These are phyloP conservation scores for Ulvella scutata DNA, from an alignment of 139 green algal genomes.

Conservation along the genomic window DNA sequence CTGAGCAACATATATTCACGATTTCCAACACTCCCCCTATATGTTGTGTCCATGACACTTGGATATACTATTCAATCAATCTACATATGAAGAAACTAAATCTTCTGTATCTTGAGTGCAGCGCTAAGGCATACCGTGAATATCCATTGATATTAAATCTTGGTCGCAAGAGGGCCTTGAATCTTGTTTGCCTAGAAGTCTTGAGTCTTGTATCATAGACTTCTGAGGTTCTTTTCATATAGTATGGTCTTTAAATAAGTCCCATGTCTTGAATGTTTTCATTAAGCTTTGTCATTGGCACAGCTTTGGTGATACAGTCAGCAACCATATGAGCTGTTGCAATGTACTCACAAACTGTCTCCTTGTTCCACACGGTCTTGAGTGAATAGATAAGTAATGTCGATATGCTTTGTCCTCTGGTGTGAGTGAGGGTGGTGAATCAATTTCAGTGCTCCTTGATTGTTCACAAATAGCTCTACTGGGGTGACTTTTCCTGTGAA, in stretches of 20 bases:
- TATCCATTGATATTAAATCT: no score
- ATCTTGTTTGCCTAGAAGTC: no score
- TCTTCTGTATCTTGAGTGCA: no score
- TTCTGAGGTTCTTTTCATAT: no score
- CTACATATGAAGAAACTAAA: no score
- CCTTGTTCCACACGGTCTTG: constrained; percentile 9
- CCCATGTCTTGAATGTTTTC: neutral
- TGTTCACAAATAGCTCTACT: constrained; percentile 12
- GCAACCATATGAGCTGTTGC: constrained; percentile 10
- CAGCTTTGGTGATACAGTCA: constrained; percentile 17
- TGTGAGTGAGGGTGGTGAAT: constrained; percentile 11
- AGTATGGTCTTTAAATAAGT: neutral
- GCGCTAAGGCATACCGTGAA: no score
- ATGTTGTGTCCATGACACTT: no score
- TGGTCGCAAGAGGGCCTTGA: no score
- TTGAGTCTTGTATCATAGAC: no score
- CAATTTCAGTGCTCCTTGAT: constrained; percentile 18
- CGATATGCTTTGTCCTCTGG: constrained; percentile 25
- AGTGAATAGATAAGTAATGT: constrained; percentile 20
- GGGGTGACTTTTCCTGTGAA: neutral
- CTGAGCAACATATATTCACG: no score
- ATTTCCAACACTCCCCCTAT: no score
- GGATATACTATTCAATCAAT: no score
- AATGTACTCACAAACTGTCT: constrained; percentile 12
- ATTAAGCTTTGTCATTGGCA: constrained; percentile 10